Conservation (phyloP, 2,329 filamentous ascomycete genomes). For the Trematosphaeria pertusa region DNA sequence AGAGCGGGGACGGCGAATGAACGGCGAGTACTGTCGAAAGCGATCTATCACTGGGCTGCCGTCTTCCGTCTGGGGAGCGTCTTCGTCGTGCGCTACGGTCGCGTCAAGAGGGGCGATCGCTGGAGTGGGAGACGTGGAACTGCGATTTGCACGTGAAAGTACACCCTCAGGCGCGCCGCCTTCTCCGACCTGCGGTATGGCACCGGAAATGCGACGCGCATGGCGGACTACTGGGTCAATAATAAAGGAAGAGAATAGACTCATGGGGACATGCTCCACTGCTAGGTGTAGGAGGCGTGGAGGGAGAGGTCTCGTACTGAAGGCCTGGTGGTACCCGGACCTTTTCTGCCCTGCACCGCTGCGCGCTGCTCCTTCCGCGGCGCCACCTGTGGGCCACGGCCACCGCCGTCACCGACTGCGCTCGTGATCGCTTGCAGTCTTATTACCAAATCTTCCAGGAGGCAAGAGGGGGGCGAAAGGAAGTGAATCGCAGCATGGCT, state of each 20-base stretch:
- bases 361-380: background rate
- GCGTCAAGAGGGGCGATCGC: slow-evolving; percentile 15
- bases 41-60: slow-evolving; percentile 21
- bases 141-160: slow-evolving; percentile 39
- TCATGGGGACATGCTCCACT: slow-evolving; percentile 42
- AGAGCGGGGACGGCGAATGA: slow-evolving; percentile 30
- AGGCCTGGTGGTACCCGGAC: background rate
- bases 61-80: slow-evolving; percentile 10
- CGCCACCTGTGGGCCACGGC: background rate
- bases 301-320: slow-evolving; percentile 3
- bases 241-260: slow-evolving; percentile 49
- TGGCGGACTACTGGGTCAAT: slow-evolving; percentile 50
- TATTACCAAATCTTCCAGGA: too few relatives aligned
- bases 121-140: slow-evolving; percentile 7
- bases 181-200: slow-evolving; percentile 23
- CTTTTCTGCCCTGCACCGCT: background rate
- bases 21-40: slow-evolving; percentile 29
- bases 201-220: slow-evolving; percentile 47
- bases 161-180: slow-evolving; percentile 19
- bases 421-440: background rate
- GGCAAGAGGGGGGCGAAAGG: too few relatives aligned
- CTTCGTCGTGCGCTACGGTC: slow-evolving; percentile 14
- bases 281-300: slow-evolving; percentile 1
- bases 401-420: background rate
- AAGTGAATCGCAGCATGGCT: background rate